Percentiles rank a stretch among this genome's conserved stretches.
These are phyloP conservation scores for Fusarium temperatum DNA, from an alignment of 2,329 filamentous ascomycete species.

Conservation along the genomic window DNA sequence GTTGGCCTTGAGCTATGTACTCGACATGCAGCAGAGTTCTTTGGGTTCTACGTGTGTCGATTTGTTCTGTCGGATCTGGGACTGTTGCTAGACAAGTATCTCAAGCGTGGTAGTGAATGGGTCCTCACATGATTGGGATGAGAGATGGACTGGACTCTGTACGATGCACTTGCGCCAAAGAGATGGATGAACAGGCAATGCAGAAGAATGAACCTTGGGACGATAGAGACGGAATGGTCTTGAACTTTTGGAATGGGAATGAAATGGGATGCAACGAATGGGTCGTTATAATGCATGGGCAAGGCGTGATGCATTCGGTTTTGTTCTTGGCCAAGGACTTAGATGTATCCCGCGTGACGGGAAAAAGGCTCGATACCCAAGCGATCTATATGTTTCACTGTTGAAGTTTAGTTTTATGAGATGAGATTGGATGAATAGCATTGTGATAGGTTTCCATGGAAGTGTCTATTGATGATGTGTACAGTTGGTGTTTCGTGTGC, in stretches of 20 bases:
- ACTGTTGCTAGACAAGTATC: constrained; percentile 91
- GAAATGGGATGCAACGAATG: neutral
- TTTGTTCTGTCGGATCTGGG: constrained; percentile 90
- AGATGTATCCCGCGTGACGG: constrained; percentile 35
- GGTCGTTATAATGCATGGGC: constrained; percentile 18
- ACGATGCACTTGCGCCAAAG: neutral
- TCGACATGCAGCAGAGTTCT: constrained; percentile 95
- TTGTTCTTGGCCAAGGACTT: constrained; percentile 26
- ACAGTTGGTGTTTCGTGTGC: neutral
- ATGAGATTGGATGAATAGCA: neutral
- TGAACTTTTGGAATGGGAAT: neutral
- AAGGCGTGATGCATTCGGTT: constrained; percentile 35
- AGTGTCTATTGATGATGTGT: neutral
- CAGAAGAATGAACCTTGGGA: neutral
- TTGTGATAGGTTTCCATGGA: neutral
- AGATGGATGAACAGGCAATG: neutral
- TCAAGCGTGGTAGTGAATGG: constrained; percentile 97
- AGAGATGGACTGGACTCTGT: neutral
- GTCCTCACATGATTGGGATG: constrained; percentile 59
- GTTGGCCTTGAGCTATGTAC: constrained; percentile 94
- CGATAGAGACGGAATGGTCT: neutral
- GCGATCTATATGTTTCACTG: constrained; percentile 39
- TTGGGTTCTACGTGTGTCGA: constrained; percentile 94
- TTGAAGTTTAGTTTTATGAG: constrained; percentile 6
- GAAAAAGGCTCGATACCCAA: constrained; percentile 41